A percentile compares a stretch with the other conserved stretches of the same genome.
phyloP scores from a whole-genome alignment of 2,329 filamentous ascomycete genomes.

The Fusarium nanum region DNA sequence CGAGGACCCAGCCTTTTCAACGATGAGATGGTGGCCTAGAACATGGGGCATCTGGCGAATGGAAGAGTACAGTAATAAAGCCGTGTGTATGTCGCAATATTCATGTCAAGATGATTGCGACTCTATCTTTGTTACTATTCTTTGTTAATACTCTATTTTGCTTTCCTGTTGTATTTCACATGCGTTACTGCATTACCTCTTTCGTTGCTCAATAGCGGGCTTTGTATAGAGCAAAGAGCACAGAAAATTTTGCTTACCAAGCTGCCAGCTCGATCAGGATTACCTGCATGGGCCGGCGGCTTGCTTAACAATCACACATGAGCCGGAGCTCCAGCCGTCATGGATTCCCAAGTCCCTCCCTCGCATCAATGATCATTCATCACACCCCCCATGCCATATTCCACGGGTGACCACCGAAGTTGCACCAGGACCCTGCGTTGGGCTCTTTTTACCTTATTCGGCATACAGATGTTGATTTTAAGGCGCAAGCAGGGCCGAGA shows the following conservation, averaged over 20 bases:
- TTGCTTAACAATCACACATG: slow-evolving; percentile 46
- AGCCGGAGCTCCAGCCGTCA: slow-evolving; percentile 29
- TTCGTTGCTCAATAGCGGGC: slow-evolving; percentile 4
- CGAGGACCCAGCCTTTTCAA: slow-evolving; percentile 12
- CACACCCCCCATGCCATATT: slow-evolving; percentile 23
- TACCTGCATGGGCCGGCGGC: slow-evolving; percentile 6
- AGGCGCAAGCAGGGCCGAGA: neutral
- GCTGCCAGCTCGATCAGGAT: slow-evolving; percentile 5
- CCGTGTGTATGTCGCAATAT: slow-evolving; percentile 23
- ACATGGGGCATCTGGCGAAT: slow-evolving; percentile 21
- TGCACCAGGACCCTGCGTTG: slow-evolving; percentile 26
- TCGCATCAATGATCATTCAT: slow-evolving; percentile 10
- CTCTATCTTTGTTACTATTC: neutral
- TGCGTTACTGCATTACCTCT: neutral
- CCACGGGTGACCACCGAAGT: slow-evolving; percentile 14
- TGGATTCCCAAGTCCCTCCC: slow-evolving; percentile 37
- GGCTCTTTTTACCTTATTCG: slow-evolving; percentile 11
- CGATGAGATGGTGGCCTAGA: slow-evolving; percentile 24
- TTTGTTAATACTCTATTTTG: neutral
- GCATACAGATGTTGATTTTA: neutral
- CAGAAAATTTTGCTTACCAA: slow-evolving; percentile 28
- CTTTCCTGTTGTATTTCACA: neutral
- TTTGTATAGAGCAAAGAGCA: neutral
- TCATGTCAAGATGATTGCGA: slow-evolving; percentile 11
- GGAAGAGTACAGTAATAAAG: neutral